Conservation (phyloP, 2,329 filamentous ascomycete genomes). For the Hysterium pulicare region DNA sequence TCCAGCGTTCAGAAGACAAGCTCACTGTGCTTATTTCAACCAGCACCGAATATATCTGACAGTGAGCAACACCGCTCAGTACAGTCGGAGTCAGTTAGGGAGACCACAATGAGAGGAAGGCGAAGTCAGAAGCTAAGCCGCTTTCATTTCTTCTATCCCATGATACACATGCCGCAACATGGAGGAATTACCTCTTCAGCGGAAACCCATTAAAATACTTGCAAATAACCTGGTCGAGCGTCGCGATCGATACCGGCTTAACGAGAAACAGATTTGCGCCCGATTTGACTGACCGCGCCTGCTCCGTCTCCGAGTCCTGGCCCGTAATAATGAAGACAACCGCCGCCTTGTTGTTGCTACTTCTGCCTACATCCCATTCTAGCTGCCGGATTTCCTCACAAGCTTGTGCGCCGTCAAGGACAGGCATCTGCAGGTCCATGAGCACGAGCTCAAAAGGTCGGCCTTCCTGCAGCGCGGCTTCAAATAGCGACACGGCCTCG, state of each 20-base stretch:
- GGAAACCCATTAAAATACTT: background rate
- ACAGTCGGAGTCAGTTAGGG: too few species aligned
- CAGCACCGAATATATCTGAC: too few species aligned
- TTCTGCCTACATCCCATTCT: slow-evolving; percentile 23
- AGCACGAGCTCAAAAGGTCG: slow-evolving; percentile 33
- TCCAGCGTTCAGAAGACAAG: too few species aligned
- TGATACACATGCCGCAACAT: too few species aligned
- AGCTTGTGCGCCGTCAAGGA: slow-evolving; percentile 39
- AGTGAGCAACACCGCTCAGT: too few species aligned
- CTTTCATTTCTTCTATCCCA: too few species aligned
- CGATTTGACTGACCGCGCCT: slow-evolving; percentile 29
- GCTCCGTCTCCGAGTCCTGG: slow-evolving; percentile 33
- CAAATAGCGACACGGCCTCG: slow-evolving; percentile 38
- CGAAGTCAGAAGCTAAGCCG: too few species aligned
- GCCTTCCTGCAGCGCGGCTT: slow-evolving; percentile 2
- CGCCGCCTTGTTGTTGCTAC: slow-evolving; percentile 8
- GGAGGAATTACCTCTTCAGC: too few species aligned
- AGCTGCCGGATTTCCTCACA: slow-evolving; percentile 31
- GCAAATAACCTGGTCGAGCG: background rate
- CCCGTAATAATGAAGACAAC: slow-evolving; percentile 37
- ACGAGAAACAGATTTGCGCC: slow-evolving; percentile 38
- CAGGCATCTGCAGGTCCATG: slow-evolving; percentile 44
- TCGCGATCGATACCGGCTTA: slow-evolving; percentile 27
- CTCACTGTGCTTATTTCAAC: too few species aligned
- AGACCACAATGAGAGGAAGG: too few species aligned